Evolutionary conservation across 2,329 filamentous ascomycete genomes (phyloP).

Genomic region (Colletotrichum camelliae): DNA sequence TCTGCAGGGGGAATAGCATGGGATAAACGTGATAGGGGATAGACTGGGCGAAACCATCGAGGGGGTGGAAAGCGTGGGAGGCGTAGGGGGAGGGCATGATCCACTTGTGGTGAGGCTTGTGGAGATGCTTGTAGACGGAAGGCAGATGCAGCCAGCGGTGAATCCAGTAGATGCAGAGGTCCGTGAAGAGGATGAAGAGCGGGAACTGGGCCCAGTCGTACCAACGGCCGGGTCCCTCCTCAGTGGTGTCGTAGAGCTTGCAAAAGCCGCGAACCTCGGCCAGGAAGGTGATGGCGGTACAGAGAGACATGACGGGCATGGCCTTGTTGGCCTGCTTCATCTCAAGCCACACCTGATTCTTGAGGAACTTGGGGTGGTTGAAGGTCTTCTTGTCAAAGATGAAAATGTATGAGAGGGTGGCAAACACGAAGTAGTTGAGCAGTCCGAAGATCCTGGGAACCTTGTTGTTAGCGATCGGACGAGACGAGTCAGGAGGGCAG

Average conservation of each 20-base stretch:
- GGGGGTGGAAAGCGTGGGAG: slow-evolving; percentile 91
- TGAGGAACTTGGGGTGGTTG: slow-evolving; percentile 91
- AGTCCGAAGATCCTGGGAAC: slow-evolving; percentile 79
- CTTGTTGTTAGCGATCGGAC: not conserved
- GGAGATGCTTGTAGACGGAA: slow-evolving; percentile 81
- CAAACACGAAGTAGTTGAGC: slow-evolving; percentile 83
- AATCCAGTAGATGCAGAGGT: slow-evolving; percentile 90
- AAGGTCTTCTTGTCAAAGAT: slow-evolving; percentile 91
- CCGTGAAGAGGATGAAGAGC: slow-evolving; percentile 86
- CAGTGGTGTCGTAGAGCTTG: slow-evolving; percentile 83
- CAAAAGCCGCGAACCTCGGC: slow-evolving; percentile 83
- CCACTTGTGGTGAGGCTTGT: slow-evolving; percentile 99
- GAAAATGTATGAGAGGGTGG: slow-evolving; percentile 83
- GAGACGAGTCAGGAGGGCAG: not conserved
- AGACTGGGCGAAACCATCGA: slow-evolving; percentile 89
- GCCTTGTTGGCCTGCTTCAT: slow-evolving; percentile 79
- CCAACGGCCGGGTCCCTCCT: slow-evolving; percentile 76
- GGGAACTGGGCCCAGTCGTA: slow-evolving; percentile 88
- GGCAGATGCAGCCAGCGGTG: slow-evolving; percentile 87
- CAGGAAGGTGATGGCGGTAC: slow-evolving; percentile 83
- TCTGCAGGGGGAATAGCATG: slow-evolving; percentile 91
- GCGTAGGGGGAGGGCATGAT: slow-evolving; percentile 97
- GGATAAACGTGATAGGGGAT: slow-evolving; percentile 93
- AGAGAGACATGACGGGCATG: slow-evolving; percentile 82
- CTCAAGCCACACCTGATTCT: slow-evolving; percentile 88